phyloP scores from a whole-genome alignment of 257 asterid species.

The Thymus quinquecostatus region DNA sequence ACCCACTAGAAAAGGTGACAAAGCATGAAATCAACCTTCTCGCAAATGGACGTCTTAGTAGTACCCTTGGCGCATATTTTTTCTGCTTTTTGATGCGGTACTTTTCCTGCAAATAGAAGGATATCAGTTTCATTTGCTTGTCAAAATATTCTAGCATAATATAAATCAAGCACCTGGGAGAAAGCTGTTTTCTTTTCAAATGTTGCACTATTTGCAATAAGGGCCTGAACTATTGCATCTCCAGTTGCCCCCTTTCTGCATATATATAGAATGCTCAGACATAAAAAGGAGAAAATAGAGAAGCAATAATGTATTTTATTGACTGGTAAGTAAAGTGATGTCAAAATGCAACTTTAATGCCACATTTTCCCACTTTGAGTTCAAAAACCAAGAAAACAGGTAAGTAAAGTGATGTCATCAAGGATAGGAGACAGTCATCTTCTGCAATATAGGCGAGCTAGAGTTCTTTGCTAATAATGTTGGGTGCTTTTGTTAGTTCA shows the following conservation, averaged over 20 bases:
- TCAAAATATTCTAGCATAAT: not conserved
- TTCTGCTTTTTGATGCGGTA: constrained; percentile 94
- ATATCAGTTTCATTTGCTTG: constrained; percentile 28
- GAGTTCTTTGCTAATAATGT: not conserved
- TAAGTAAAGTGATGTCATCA: constrained; percentile 2
- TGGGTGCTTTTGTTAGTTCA: not conserved
- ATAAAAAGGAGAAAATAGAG: constrained; percentile 5
- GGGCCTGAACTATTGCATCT: constrained; percentile 84
- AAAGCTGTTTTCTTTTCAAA: constrained; percentile 92
- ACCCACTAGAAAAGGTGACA: too few species aligned
- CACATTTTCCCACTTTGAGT: not conserved
- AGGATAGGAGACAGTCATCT: not conserved
- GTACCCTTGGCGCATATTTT: constrained; percentile 92
- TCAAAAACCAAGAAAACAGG: not conserved
- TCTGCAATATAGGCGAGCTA: not conserved
- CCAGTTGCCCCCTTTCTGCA: constrained; percentile 85
- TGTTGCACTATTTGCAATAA: constrained; percentile 88
- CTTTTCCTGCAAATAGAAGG: constrained; percentile 67
- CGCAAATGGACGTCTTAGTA: constrained; percentile 86
- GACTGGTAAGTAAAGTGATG: not conserved
- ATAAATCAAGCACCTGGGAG: constrained; percentile 65
- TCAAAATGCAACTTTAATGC: not conserved
- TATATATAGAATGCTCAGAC: constrained; percentile 24
- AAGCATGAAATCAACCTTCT: constrained; percentile 59
- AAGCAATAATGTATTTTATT: not conserved